A percentile compares a stretch with the other conserved stretches of the same genome.
Evolutionary conservation across 2,329 filamentous ascomycete species (phyloP).

Genomic region (Dactylella cylindrospora): DNA sequence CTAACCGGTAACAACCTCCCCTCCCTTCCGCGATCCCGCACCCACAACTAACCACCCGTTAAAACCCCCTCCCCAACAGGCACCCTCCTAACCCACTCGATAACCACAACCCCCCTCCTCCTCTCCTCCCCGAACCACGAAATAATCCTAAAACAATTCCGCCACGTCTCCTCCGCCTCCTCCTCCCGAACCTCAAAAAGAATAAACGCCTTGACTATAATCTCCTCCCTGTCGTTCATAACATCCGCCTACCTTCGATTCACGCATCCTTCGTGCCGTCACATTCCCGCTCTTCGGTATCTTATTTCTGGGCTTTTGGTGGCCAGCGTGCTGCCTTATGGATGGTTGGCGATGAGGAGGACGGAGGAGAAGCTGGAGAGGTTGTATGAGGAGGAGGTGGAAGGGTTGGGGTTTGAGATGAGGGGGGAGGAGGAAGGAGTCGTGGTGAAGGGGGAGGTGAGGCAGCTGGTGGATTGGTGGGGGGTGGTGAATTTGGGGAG

Average conservation of each 20-base stretch:
- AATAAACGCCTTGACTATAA: neutral
- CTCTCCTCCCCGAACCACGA: slow-evolving; percentile 13
- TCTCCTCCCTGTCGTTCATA: slow-evolving; percentile 5
- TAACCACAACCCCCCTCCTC: slow-evolving; percentile 14
- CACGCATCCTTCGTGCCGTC: neutral
- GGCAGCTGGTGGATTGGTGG: slow-evolving; percentile 32
- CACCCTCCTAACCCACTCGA: slow-evolving; percentile 21
- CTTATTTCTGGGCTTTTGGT: slow-evolving; percentile 1
- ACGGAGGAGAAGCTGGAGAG: slow-evolving; percentile 20
- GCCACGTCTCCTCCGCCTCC: neutral
- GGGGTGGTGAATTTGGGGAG: slow-evolving; percentile 28
- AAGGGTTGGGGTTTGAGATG: neutral
- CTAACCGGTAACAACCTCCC: slow-evolving; percentile 29
- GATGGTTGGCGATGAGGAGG: slow-evolving; percentile 8
- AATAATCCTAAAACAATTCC: slow-evolving; percentile 33
- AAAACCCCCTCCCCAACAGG: slow-evolving; percentile 17
- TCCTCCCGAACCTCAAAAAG: too few relatives aligned
- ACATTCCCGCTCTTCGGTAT: slow-evolving; percentile 3
- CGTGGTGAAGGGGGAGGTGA: slow-evolving; percentile 27
- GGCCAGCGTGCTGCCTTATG: slow-evolving; percentile 10
- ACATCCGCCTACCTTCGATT: neutral
- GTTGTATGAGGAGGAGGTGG: slow-evolving; percentile 26
- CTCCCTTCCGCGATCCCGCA: neutral
- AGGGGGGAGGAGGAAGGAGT: slow-evolving; percentile 7
- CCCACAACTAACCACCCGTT: neutral